Base-by-base conservation (phyloP, 768 basidiomycete species). In the Leccinum longicurvipes region DNA sequence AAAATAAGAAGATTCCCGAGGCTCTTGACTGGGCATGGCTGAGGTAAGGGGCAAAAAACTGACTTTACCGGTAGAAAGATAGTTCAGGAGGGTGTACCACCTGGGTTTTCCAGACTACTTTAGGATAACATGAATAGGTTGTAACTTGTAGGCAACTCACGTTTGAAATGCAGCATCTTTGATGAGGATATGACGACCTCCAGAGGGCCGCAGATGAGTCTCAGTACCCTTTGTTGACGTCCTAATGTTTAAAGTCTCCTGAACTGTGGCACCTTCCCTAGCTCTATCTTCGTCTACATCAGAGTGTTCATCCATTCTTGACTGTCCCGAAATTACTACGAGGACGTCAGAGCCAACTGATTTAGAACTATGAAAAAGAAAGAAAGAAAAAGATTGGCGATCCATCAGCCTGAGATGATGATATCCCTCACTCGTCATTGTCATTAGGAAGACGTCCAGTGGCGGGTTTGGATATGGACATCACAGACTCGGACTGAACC, bases 31-130 rank as follows among this genome's bases (percentile, higher is more conserved):
- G 9, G 24, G 6, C 8, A 23, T 14, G 12, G 61, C 52, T 6
- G 67, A 71, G n/a, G 58, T 66, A 23, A 76, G 67, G 6, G 72
- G 68, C 14, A 59, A 50, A 55, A 76, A 78, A 25, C 53, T 57
- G 34, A 72, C 42, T 27, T 72, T 67, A 19, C 62, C 59, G 1
- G 74, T 77, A 53, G 76, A 76, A 3, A 78, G 65, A 54, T 75
- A 78, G 48, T 72, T 73, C 7, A 78, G 19, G 14, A 76, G 62
- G 1, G 74, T 68, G 51, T 72, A 72, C 72, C 73, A 73, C 15
- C 77, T 78, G 53, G 14, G 31, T 0, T 12, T 3, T 10, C 9
- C 4, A 39, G 9, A 6, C 3, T 28, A 24, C 3, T 31, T 36
- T 50, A 34, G 12, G 17, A 23, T 8, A 36, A 50, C 5, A 8